phyloP scores from a whole-genome alignment of 1,139 yeast species.

The Candida pseudoviswanathii region DNA sequence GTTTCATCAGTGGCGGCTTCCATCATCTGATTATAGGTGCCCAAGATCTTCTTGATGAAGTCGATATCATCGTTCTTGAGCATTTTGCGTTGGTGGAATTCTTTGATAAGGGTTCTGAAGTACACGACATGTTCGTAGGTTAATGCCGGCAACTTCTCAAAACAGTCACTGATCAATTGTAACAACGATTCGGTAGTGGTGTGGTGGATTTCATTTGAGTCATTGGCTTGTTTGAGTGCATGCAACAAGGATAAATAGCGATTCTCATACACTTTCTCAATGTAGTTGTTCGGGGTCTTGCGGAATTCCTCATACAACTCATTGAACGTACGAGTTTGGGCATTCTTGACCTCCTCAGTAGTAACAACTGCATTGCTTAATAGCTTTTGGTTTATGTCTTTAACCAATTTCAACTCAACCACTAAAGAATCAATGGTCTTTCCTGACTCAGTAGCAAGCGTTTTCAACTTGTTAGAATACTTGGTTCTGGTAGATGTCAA shows the following conservation, averaged over 20 bases:
- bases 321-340: conserved; percentile 3
- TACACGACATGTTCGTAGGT: conserved; percentile 8
- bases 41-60: conserved; percentile 8
- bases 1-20: not conserved
- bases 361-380: not conserved
- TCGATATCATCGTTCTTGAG: conserved; percentile 8
- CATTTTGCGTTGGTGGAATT: conserved; percentile 11
- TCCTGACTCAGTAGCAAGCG: conserved; percentile 9
- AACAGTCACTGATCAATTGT: conserved; percentile 1
- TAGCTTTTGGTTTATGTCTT: conserved; percentile 9
- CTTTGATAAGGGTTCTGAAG: conserved; percentile 10
- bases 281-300: conserved; percentile 3
- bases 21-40: conserved; percentile 3
- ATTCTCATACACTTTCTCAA: conserved; percentile 12
- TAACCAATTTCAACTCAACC: conserved; percentile 12
- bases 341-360: conserved; percentile 1
- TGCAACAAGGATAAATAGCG: conserved; percentile 7
- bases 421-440: conserved; percentile 7
- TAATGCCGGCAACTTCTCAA: conserved; percentile 7
- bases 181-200: conserved; percentile 7
- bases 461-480: conserved; percentile 9
- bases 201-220: conserved; percentile 12
- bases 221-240: conserved; percentile 8
- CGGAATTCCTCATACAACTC: not conserved
- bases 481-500: conserved; percentile 10